Percentiles rank a stretch among this genome's conserved stretches.
Evolutionary conservation across 2,329 filamentous ascomycete species (phyloP).

Genomic region (Ascosphaera apis): DNA sequence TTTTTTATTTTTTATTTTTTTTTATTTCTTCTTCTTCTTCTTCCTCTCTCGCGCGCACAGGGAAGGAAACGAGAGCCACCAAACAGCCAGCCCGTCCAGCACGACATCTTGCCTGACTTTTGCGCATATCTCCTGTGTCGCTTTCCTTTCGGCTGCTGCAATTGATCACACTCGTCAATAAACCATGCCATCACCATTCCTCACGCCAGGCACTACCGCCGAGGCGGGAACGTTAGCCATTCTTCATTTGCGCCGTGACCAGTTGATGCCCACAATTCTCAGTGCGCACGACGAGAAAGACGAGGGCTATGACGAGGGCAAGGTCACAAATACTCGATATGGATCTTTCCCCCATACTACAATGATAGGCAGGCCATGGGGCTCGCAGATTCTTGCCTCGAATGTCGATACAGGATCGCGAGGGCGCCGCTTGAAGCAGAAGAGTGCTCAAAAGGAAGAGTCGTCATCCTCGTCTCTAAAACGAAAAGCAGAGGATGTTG

Average conservation of each 20-base stretch:
- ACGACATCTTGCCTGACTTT: too few species aligned
- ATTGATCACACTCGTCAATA: too few species aligned
- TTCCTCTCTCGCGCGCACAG: neutral
- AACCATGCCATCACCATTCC: conserved; percentile 45
- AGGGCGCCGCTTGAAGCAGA: conserved; percentile 42
- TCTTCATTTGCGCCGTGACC: conserved; percentile 71
- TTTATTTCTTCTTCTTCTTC: neutral
- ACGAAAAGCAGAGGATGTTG: conserved; percentile 14
- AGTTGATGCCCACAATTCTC: conserved; percentile 53
- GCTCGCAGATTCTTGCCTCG: conserved; percentile 73
- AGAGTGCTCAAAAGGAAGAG: conserved; percentile 18
- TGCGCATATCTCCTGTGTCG: too few species aligned
- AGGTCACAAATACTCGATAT: conserved; percentile 75
- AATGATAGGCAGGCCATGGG: conserved; percentile 61
- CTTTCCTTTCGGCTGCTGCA: too few species aligned
- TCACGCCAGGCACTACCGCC: conserved; percentile 43
- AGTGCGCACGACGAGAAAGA: conserved; percentile 36
- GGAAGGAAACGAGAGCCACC: too few species aligned
- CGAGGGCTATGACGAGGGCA: conserved; percentile 52
- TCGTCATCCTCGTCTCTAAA: conserved; percentile 2
- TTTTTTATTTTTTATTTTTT: neutral
- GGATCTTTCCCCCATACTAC: conserved; percentile 73
- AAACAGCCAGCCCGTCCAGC: too few species aligned
- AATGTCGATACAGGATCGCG: conserved; percentile 80
- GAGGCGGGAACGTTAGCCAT: conserved; percentile 49